Conservation (phyloP, 495 filamentous ascomycete genomes). For the Pyrenopolyporus hunteri region DNA sequence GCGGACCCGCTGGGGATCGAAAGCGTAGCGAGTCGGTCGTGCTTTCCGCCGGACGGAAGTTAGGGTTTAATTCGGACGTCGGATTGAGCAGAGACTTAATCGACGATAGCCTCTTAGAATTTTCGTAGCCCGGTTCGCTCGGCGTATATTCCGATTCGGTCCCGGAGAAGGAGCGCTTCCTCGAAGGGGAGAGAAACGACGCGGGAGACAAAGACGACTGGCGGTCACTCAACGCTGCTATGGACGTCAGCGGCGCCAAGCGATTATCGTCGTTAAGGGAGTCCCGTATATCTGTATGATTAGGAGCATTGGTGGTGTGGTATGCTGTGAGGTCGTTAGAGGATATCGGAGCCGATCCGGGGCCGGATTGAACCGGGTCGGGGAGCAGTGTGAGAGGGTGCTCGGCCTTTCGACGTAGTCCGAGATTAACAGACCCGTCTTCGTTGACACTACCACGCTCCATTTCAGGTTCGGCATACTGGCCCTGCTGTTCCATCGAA, state of each 20-base stretch:
- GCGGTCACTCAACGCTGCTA: constrained; percentile 48
- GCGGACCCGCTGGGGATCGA: constrained; percentile 46
- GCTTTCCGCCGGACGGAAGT: constrained; percentile 29
- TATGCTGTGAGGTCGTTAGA: constrained; percentile 53
- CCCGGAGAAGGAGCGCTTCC: constrained; percentile 72
- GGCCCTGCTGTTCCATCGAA: constrained; percentile 51
- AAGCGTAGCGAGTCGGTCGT: constrained; percentile 39
- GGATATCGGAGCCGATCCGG: constrained; percentile 47
- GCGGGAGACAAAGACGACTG: constrained; percentile 59
- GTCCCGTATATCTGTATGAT: constrained; percentile 46
- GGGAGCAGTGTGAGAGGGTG: constrained; percentile 53
- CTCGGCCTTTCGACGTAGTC: constrained; percentile 58
- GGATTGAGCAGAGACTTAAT: constrained; percentile 84
- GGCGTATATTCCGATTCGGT: constrained; percentile 52
- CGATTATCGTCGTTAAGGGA: constrained; percentile 61
- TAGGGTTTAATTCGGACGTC: constrained; percentile 35
- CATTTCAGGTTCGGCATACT: constrained; percentile 44
- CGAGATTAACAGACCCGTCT: constrained; percentile 64
- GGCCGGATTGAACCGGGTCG: constrained; percentile 48
- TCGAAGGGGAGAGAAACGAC: constrained; percentile 57
- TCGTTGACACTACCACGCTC: constrained; percentile 58
- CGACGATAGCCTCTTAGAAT: constrained; percentile 69
- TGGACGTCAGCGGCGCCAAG: constrained; percentile 57
- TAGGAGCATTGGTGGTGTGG: constrained; percentile 46
- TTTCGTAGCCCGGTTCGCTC: constrained; percentile 40